Percentiles rank a stretch among this genome's conserved stretches.
phyloP scores from a whole-genome alignment of 192 early-diverging fungal genomes.

The Backusella luteola region DNA sequence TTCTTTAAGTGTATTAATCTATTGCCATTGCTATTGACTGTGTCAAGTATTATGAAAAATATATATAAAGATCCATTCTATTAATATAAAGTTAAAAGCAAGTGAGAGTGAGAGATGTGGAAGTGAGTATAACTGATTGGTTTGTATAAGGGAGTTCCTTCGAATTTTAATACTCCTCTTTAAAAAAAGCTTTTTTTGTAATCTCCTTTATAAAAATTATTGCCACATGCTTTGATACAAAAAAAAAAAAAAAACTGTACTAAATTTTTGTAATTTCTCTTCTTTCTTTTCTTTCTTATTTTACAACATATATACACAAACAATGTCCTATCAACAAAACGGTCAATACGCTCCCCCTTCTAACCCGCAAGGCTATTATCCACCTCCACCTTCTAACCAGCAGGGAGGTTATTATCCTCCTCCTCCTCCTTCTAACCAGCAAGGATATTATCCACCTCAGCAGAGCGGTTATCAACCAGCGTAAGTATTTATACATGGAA shows the following conservation, averaged over 20 bases:
- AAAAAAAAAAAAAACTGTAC: not conserved
- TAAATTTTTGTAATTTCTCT: not conserved
- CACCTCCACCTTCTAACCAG: not conserved
- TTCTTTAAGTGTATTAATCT: not conserved
- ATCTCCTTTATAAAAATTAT: not conserved
- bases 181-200: not conserved
- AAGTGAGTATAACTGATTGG: not conserved
- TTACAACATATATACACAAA: not conserved
- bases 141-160: not conserved
- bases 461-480: not conserved
- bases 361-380: not conserved
- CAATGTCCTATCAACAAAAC: slow-evolving; percentile 6
- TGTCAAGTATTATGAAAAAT: not conserved
- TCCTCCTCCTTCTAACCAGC: not conserved
- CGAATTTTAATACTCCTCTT: not conserved
- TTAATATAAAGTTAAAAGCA: not conserved
- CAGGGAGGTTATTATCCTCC: not conserved
- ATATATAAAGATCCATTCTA: not conserved
- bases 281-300: not conserved
- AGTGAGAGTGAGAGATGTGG: not conserved
- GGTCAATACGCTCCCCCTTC: not conserved
- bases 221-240: slow-evolving; percentile 3
- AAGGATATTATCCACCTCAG: not conserved
- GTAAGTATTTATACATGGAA: not conserved
- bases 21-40: not conserved